Conservation (phyloP, 208 protist genomes). For the Leptomonas pyrrhocoris region DNA sequence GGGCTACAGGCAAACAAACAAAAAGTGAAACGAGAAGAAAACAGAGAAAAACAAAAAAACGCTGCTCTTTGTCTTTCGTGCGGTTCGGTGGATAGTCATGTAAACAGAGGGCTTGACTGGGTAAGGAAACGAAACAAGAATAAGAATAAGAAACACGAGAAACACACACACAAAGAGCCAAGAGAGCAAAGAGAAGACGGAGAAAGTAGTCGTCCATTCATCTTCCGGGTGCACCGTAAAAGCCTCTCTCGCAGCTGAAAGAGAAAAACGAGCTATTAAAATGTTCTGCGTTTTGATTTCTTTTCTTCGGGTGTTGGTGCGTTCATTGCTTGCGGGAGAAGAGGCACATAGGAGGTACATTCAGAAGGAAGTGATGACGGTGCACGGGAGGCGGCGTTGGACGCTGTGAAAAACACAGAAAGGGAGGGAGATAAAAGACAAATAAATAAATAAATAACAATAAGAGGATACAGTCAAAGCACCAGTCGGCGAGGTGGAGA, state of each 20-base stretch:
- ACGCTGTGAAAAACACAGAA: background rate
- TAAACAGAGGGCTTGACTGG: no score
- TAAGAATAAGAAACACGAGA: slow-evolving; percentile 7
- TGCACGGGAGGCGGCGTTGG: no score
- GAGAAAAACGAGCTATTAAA: background rate
- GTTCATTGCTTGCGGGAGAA: background rate
- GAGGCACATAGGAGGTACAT: no score
- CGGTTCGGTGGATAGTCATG: no score
- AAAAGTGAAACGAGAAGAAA: no score
- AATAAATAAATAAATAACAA: slow-evolving; percentile 9
- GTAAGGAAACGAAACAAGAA: background rate
- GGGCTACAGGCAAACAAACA: no score
- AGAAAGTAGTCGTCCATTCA: background rate
- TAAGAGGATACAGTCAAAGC: no score
- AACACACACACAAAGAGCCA: background rate
- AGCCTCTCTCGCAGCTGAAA: background rate
- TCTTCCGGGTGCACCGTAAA: background rate
- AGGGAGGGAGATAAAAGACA: background rate
- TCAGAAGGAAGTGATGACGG: no score
- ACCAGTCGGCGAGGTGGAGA: background rate
- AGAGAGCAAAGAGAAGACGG: background rate
- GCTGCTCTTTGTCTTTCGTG: no score
- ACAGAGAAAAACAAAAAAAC: no score
- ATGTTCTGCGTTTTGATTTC: background rate
- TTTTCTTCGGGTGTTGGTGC: no score